These are phyloP conservation scores for Jasminum sambac DNA, from an alignment of 257 asterid species.

Conservation along the genomic window DNA sequence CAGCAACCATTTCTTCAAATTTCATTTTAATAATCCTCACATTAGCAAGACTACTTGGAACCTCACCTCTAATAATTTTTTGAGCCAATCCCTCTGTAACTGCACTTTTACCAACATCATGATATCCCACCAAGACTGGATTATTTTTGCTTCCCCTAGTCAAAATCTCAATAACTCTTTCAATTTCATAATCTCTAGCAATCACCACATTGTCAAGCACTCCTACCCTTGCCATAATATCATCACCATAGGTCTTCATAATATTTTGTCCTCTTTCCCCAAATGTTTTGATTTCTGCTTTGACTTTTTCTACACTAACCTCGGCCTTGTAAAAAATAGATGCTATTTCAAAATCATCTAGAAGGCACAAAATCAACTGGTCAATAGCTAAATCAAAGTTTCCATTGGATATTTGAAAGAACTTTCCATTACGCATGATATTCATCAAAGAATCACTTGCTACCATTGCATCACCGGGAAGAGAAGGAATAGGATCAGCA, in stretches of 20 bases:
- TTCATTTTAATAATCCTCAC: constrained; percentile 31
- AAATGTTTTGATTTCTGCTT: constrained; percentile 29
- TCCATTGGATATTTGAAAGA: neutral
- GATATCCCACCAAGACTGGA: constrained; percentile 29
- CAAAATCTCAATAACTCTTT: constrained; percentile 22
- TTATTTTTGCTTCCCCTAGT: constrained; percentile 29
- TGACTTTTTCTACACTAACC: constrained; percentile 18
- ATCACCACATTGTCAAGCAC: constrained; percentile 28
- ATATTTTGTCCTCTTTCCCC: constrained; percentile 25
- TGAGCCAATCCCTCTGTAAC: constrained; percentile 33
- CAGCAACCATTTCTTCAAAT: constrained; percentile 30
- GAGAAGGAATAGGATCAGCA: constrained; percentile 6
- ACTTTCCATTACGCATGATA: constrained; percentile 1
- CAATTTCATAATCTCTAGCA: constrained; percentile 28
- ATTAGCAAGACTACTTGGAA: constrained; percentile 26
- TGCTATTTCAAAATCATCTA: constrained; percentile 26
- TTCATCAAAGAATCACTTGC: constrained; percentile 24
- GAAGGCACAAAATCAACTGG: constrained; percentile 22
- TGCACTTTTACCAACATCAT: constrained; percentile 31
- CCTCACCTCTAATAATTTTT: constrained; percentile 27
- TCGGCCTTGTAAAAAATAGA: constrained; percentile 25
- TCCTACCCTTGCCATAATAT: constrained; percentile 27
- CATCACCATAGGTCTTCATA: constrained; percentile 29
- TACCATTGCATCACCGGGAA: constrained; percentile 21
- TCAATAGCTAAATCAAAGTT: constrained; percentile 25